phyloP scores from a whole-genome alignment of 148 eudicot genomes.

The Silene uniflora region DNA sequence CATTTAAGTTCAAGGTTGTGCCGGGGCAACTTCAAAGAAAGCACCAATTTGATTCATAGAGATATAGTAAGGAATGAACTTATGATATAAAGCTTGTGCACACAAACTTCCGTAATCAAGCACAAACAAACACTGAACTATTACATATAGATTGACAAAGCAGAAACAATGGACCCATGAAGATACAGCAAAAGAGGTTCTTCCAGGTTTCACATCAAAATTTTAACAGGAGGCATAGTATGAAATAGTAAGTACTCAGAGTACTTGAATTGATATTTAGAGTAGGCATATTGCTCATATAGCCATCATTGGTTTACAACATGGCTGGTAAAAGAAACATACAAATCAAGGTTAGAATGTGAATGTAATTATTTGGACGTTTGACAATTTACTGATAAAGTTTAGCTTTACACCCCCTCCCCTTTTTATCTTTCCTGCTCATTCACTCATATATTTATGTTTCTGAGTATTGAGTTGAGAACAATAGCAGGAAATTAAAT shows the following conservation, averaged over 20 bases:
- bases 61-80: neutral
- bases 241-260: neutral
- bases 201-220: neutral
- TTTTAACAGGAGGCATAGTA: neutral
- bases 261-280: neutral
- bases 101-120: neutral
- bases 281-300: neutral
- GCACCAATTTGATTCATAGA: neutral
- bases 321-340: neutral
- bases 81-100: constrained; percentile 9
- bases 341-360: neutral
- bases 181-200: neutral
- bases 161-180: neutral
- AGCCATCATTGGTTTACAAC: neutral
- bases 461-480: neutral
- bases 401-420: neutral
- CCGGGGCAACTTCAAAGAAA: too few species aligned
- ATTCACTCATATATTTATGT: neutral
- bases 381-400: constrained; percentile 4
- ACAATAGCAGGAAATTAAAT: neutral
- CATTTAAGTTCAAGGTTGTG: too few species aligned
- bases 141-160: neutral
- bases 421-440: neutral
- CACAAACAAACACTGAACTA: neutral
- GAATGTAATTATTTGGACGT: neutral